These are phyloP conservation scores for Uronychia setigera DNA, from an alignment of 73 alveolate species.

Conservation along the genomic window DNA sequence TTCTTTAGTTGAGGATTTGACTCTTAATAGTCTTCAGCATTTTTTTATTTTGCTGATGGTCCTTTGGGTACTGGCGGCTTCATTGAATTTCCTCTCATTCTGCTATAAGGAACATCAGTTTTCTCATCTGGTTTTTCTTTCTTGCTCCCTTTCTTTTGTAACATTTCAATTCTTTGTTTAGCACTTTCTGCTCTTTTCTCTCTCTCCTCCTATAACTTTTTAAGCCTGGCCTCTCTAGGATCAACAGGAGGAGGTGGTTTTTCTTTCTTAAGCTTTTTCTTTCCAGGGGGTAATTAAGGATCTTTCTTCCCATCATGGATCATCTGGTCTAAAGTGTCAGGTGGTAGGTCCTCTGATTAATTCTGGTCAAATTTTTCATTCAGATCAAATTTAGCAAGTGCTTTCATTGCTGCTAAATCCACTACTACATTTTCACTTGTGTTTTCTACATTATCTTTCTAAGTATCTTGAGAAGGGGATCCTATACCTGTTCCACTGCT, in stretches of 20 bases:
- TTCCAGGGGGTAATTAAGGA: neutral
- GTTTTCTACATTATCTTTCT: neutral
- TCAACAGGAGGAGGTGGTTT: neutral
- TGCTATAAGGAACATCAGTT: too few species aligned
- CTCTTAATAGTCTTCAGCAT: too few species aligned
- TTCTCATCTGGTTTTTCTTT: too few species aligned
- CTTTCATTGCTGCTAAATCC: neutral
- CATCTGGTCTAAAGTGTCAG: neutral
- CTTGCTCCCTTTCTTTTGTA: neutral
- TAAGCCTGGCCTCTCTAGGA: neutral
- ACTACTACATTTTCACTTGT: neutral
- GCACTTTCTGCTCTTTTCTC: constrained; percentile 2
- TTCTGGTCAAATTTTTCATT: neutral
- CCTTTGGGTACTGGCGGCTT: too few species aligned
- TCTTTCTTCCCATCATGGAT: neutral
- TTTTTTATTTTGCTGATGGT: too few species aligned
- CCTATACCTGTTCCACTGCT: neutral
- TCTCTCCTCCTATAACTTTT: neutral
- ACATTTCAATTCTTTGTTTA: neutral
- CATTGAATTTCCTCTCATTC: too few species aligned
- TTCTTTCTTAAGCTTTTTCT: neutral
- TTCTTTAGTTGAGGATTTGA: too few species aligned
- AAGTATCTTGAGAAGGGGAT: neutral
- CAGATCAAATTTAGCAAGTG: neutral
- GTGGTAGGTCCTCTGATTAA: neutral